A percentile compares a stretch with the other conserved stretches of the same genome.
These are phyloP conservation scores for Nothopassalora personata DNA, from an alignment of 2,329 filamentous ascomycete genomes.

Conservation along the genomic window DNA sequence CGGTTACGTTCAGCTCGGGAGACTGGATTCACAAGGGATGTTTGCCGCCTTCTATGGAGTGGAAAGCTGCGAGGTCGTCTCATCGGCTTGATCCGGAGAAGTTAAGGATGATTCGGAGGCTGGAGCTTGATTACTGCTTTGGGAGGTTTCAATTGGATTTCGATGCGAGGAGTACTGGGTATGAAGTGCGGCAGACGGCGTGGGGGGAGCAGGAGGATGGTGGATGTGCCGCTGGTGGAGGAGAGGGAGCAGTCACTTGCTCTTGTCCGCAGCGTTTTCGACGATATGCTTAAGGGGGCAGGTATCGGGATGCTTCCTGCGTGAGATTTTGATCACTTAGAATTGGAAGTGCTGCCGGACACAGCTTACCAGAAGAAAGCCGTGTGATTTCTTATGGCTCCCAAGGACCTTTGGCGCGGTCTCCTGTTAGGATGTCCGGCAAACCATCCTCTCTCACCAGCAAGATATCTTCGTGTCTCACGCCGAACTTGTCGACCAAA, in stretches of 20 bases:
- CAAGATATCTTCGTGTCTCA: constrained; percentile 59
- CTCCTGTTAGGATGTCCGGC: constrained; percentile 53
- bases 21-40: constrained; percentile 2
- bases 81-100: constrained; percentile 3
- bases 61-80: constrained; percentile 4
- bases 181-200: constrained; percentile 1
- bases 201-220: constrained; percentile 1
- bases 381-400: constrained; percentile 36
- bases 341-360: constrained; percentile 2
- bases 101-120: constrained; percentile 4
- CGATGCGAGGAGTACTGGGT: background rate
- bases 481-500: constrained; percentile 54
- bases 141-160: constrained; percentile 1
- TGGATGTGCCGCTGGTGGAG: constrained; percentile 4
- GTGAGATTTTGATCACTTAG: constrained; percentile 2
- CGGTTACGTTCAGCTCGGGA: constrained; percentile 5
- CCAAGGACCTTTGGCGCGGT: constrained; percentile 49
- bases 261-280: background rate
- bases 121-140: constrained; percentile 6
- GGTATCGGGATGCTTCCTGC: constrained; percentile 1
- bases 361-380: background rate
- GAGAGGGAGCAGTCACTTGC: constrained; percentile 4
- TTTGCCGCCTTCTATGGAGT: constrained; percentile 2
- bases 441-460: constrained; percentile 51
- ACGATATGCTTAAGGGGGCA: background rate